Conservation (phyloP, 2,329 filamentous ascomycete genomes). For the Microdochium bolleyi region DNA sequence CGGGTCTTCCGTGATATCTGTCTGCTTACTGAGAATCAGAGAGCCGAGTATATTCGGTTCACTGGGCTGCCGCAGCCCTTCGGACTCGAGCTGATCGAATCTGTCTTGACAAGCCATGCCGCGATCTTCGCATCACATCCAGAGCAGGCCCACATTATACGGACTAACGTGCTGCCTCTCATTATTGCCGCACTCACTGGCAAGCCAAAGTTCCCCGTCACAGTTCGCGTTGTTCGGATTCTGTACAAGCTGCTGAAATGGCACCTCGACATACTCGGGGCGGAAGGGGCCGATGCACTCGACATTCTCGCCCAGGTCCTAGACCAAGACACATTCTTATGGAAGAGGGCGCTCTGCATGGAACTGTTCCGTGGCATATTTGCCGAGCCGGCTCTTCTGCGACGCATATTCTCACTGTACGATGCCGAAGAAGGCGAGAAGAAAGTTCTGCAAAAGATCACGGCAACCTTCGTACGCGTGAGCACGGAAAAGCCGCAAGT, state of each 20-base stretch:
- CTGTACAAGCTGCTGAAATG: constrained; percentile 73
- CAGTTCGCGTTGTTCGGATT: constrained; percentile 74
- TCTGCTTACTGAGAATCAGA: constrained; percentile 76
- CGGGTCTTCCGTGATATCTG: constrained; percentile 86
- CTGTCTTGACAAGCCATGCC: constrained; percentile 79
- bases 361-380: constrained; percentile 86
- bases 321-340: constrained; percentile 74
- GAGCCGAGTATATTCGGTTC: constrained; percentile 74
- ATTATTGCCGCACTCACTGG: constrained; percentile 72
- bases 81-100: constrained; percentile 86
- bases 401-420: constrained; percentile 74
- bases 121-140: constrained; percentile 68
- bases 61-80: constrained; percentile 73
- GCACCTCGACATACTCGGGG: constrained; percentile 65
- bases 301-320: constrained; percentile 77
- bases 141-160: constrained; percentile 74
- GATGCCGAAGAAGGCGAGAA: constrained; percentile 67
- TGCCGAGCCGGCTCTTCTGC: constrained; percentile 67
- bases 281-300: constrained; percentile 77
- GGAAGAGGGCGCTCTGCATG: constrained; percentile 87
- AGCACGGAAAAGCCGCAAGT: constrained; percentile 84
- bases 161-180: constrained; percentile 73
- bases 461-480: constrained; percentile 83
- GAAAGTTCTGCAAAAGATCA: constrained; percentile 70
- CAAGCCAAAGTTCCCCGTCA: constrained; percentile 70